Conservation (phyloP, 1,284 basidiomycete genomes). For the Puccinia hordei region DNA sequence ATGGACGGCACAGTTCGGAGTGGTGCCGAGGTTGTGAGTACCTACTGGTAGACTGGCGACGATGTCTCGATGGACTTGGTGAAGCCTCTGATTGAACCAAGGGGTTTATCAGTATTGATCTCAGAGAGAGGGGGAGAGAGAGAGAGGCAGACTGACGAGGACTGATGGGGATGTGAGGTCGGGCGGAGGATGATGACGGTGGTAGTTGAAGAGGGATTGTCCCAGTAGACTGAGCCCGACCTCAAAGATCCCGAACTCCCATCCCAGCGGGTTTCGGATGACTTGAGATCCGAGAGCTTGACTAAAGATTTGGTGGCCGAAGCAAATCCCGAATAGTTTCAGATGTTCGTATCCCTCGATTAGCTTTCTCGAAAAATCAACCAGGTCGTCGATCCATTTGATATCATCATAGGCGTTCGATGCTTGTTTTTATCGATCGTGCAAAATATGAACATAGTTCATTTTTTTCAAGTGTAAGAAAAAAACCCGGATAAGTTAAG, state of each 20-base stretch:
- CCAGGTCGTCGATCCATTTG: conserved; percentile 22
- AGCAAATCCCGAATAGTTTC: conserved; percentile 36
- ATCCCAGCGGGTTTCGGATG: conserved; percentile 6
- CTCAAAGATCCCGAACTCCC: conserved; percentile 33
- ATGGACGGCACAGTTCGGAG: background rate
- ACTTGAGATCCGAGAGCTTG: conserved; percentile 24
- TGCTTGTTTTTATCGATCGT: too few relatives aligned
- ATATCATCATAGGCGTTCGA: conserved; percentile 31
- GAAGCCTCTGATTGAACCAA: background rate
- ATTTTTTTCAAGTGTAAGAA: too few relatives aligned
- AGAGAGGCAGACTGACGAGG: background rate
- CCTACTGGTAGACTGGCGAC: background rate
- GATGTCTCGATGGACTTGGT: conserved; percentile 31
- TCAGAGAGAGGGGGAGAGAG: background rate
- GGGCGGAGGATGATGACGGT: background rate
- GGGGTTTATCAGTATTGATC: background rate
- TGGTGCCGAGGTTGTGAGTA: conserved; percentile 3
- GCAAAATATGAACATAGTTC: too few relatives aligned
- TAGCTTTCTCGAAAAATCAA: background rate
- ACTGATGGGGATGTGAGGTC: background rate
- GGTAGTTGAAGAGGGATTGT: background rate
- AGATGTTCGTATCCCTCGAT: background rate
- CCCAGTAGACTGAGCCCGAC: background rate
- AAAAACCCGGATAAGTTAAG: too few relatives aligned
- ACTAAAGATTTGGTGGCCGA: conserved; percentile 40